A percentile compares a stretch with the other conserved stretches of the same genome.
These are phyloP conservation scores for Viridothelium virens DNA, from an alignment of 495 filamentous ascomycete species.

Conservation along the genomic window DNA sequence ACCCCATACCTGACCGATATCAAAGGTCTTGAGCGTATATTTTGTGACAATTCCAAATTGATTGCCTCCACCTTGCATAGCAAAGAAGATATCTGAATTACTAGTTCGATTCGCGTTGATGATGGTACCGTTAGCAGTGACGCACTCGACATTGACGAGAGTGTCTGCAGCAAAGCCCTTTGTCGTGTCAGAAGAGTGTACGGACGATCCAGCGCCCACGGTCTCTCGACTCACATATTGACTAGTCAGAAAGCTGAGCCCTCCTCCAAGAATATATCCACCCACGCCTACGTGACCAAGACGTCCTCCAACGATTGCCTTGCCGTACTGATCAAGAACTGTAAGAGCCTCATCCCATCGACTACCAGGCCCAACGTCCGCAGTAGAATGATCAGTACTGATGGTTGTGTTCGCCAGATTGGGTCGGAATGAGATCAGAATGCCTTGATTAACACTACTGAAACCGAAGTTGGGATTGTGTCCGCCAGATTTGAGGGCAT, in stretches of 20 bases:
- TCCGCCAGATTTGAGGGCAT: slow-evolving; percentile 6
- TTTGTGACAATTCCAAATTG: slow-evolving; percentile 38
- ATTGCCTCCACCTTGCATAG: slow-evolving; percentile 35
- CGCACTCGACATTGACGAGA: slow-evolving; percentile 32
- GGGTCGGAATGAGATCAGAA: slow-evolving; percentile 2
- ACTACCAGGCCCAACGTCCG: slow-evolving; percentile 21
- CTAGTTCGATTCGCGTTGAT: slow-evolving; percentile 30
- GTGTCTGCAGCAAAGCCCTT: slow-evolving; percentile 34
- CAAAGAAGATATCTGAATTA: slow-evolving; percentile 30
- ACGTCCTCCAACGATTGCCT: slow-evolving; percentile 24
- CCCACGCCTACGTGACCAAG: slow-evolving; percentile 25
- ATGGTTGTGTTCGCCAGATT: slow-evolving; percentile 23
- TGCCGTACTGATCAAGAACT: slow-evolving; percentile 14
- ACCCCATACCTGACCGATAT: background rate
- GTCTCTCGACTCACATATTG: background rate
- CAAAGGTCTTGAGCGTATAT: slow-evolving; percentile 21
- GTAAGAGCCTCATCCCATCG: slow-evolving; percentile 26
- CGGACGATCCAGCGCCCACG: slow-evolving; percentile 9
- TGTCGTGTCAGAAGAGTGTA: slow-evolving; percentile 11
- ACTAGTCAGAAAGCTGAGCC: slow-evolving; percentile 15
- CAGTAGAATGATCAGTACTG: slow-evolving; percentile 32
- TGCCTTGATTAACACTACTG: background rate
- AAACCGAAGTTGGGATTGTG: background rate
- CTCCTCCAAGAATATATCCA: slow-evolving; percentile 27
- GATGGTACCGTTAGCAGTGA: slow-evolving; percentile 31